Percentiles rank a stretch among this genome's conserved stretches.
Conservation (phyloP, 2,329 filamentous ascomycete genomes). For the Anthostomella pinea region DNA sequence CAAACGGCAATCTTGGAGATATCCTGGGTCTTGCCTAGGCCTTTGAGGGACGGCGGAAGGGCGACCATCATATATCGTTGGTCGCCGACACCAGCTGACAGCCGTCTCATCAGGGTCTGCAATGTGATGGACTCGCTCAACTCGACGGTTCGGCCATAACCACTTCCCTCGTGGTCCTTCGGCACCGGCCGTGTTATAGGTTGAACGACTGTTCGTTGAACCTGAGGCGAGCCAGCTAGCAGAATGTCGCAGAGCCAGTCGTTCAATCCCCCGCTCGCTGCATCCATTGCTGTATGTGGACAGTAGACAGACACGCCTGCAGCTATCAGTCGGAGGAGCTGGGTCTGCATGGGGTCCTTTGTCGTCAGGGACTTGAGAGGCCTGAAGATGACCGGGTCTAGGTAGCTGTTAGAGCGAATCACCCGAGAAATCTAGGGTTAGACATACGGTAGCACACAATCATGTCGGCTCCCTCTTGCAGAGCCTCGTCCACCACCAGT, state of each 20-base stretch:
- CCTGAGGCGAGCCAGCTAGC: slow-evolving; percentile 45
- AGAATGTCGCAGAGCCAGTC: slow-evolving; percentile 93
- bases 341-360: slow-evolving; percentile 80
- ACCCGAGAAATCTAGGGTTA: neutral
- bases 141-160: slow-evolving; percentile 51
- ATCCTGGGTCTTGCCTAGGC: slow-evolving; percentile 32
- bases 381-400: slow-evolving; percentile 95
- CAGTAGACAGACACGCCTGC: slow-evolving; percentile 93
- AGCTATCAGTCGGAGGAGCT: slow-evolving; percentile 76
- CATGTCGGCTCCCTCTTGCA: slow-evolving; percentile 70
- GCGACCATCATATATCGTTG: slow-evolving; percentile 54
- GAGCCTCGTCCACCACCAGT: slow-evolving; percentile 86
- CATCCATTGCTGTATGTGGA: slow-evolving; percentile 92
- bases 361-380: slow-evolving; percentile 86
- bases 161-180: slow-evolving; percentile 44
- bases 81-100: slow-evolving; percentile 67
- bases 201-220: slow-evolving; percentile 42
- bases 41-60: slow-evolving; percentile 40
- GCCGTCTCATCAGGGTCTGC: slow-evolving; percentile 43
- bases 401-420: slow-evolving; percentile 6
- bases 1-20: slow-evolving; percentile 77
- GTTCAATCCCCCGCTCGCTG: slow-evolving; percentile 78
- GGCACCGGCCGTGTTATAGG: slow-evolving; percentile 42
- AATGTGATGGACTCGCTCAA: slow-evolving; percentile 40
- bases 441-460: slow-evolving; percentile 82